Evolutionary conservation across 192 early-diverging fungal species (phyloP), one percentile per base, ranked within the genome.

Genomic region (Entomortierella beljakovae): DNA sequence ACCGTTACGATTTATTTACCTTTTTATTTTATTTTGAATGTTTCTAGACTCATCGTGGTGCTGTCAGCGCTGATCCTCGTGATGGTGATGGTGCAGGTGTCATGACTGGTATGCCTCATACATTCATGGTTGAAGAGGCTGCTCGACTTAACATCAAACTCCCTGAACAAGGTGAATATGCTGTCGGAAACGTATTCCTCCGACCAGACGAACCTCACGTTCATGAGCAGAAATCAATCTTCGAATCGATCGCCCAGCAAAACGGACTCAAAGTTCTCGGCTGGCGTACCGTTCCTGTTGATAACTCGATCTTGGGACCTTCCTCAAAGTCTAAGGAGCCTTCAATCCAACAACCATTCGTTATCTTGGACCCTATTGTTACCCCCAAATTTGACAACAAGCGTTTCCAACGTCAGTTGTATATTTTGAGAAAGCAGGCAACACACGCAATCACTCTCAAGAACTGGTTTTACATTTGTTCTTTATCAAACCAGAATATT

Each of bases 1-100:
- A 43, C 26, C 60, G 49, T 52, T 49, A 59, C 13, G 35, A 31
- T 25, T 22, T 37, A n/a, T n/a, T n/a, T n/a, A n/a, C n/a, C n/a
- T 31, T 43, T 61, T 11, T 57, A 34, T 40, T 57, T 29, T 37
- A 43, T 50, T 57, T 22, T 50, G 18, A n/a, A 29, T 53, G 33
- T 29, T 54, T 43, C 26, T 70, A 79, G 75, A 97, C 95, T 61
- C 98, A 99, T 84, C 91, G 98, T 67, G 98, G 98, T 71, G 98
- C 96, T 16, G 90, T 91, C 7, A 94, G 95, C 59, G 95, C 96
- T 43, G 96, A 98, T 77, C 89, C 91, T 55, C 91, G 97, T 31
- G 98, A 99, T 75, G 98, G 98, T 66, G 98, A 99, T 83, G 98
- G 96, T 70, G 97, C 97, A n/a, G 98, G 98, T 60, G 92, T 98